phyloP scores from a whole-genome alignment of 805 yeast species.

The Candida pseudofarinosa region DNA sequence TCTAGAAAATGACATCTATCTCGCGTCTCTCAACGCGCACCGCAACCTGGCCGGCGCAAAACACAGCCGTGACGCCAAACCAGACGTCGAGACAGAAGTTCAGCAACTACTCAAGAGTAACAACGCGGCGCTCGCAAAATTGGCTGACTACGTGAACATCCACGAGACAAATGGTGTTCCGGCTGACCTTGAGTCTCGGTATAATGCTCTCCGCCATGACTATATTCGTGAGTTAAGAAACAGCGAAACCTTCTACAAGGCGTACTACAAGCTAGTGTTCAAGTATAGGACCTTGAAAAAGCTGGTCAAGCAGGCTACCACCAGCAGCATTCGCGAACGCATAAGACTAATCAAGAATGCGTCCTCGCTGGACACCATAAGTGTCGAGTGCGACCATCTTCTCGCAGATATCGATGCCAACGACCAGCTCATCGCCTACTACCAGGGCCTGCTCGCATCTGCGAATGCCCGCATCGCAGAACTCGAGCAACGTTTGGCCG shows the following conservation, averaged over 20 bases:
- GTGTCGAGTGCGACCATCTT: slow-evolving; percentile 19
- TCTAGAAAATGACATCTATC: slow-evolving; percentile 2
- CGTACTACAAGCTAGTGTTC: slow-evolving; percentile 25
- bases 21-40: slow-evolving; percentile 9
- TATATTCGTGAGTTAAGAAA: slow-evolving; percentile 25
- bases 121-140: slow-evolving; percentile 16
- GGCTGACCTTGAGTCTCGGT: slow-evolving; percentile 12
- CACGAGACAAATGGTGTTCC: slow-evolving; percentile 8
- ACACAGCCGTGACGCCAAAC: slow-evolving; percentile 2
- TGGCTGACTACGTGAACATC: slow-evolving; percentile 18
- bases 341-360: slow-evolving; percentile 18
- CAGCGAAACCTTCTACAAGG: slow-evolving; percentile 24
- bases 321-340: slow-evolving; percentile 13
- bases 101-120: slow-evolving; percentile 4
- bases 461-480: slow-evolving; percentile 15
- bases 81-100: background rate
- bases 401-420: slow-evolving; percentile 14
- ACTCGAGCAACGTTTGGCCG: slow-evolving; percentile 11
- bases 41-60: slow-evolving; percentile 4
- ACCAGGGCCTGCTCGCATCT: slow-evolving; percentile 22
- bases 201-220: slow-evolving; percentile 19
- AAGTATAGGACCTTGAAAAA: slow-evolving; percentile 22
- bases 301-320: slow-evolving; percentile 7
- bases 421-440: slow-evolving; percentile 10
- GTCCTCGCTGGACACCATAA: slow-evolving; percentile 16